Base-by-base conservation (phyloP, 106 monocot genomes). In the Allium sativum region DNA sequence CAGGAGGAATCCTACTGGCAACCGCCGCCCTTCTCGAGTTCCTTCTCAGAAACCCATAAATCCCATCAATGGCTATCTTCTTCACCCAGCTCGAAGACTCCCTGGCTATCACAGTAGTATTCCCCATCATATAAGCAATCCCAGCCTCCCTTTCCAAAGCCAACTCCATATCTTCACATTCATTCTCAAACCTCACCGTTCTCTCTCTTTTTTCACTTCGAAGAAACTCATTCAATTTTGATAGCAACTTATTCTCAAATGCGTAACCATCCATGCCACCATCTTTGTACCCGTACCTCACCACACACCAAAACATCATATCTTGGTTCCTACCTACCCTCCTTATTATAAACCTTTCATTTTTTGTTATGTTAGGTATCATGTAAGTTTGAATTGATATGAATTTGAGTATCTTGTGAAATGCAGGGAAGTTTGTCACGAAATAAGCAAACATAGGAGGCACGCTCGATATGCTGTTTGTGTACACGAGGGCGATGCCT, bases 401-500 rank as follows among this genome's bases (percentile, higher is more conserved):
- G 14, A 89, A 89, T 44, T 89, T 74, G 68, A 85, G 73, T 7
- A 88, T 56, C 0, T 76, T 72, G 40, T 93, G 85, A 61, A 83
- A 78, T n/a, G 82, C 89, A 16, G 84, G 82, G 70, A 89, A 85
- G 69, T 89, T 85, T 22, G 85, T 89, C 9, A 89, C 73, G 41
- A 89, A 93, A 69, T 93, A 85, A 7, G 78, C 84, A 71, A 93
- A 88, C 72, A 82, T 73, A 4, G 88, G 79, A 3, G 93, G 88
- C 0, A 88, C 67, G 15, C 82, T 82, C 13, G 45, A 51, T 0
- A 40, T 44, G 6, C 61, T 61, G 52, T 68, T 78, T 5, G 88
- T 70, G 62, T 75, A 82, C 21, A 88, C 69, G 1, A 93, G 64
- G 43, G 84, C 74, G 10, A 93, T 55, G 15, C 93, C 88, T 10